Base-by-base conservation (phyloP, 2,329 filamentous ascomycete genomes). In the Alternaria burnsii region DNA sequence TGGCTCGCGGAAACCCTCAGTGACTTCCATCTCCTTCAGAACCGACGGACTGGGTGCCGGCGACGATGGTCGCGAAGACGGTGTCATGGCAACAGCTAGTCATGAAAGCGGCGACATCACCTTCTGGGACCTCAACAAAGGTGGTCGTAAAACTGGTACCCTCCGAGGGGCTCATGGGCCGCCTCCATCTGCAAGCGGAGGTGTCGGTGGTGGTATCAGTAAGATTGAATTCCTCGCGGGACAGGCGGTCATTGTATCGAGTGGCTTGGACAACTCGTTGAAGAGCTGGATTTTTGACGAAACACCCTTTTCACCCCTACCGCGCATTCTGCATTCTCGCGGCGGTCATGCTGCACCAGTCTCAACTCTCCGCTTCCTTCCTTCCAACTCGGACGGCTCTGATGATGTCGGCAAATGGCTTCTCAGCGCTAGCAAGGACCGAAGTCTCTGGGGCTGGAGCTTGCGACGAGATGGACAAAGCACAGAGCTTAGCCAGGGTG, bases 221-320 rank as follows among this genome's bases (percentile, higher is more conserved):
- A 94, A 91, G 74, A 83, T 97, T 20, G 92, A 97, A 71, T 99
- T 99, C 71, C 83, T 99, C 11, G 83, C 89, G 16, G 94, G 94
- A 0, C 96, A 99, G 76, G 91, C 93, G 5, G 90, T 98, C 3
- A 86, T 99, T 42, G 84, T 98, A 28, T 97, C 93, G 10, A 95
- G 93, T 66, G 96, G 95, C 5, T 85, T 91, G 48, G 95, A 99
- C 77, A 99, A 99, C 79, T 92, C 94, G 10, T 82, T 99, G 60
- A 96, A 94, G 76, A 94, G 93, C 5, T 97, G 94, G 94, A 95
- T 98, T 62, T 97, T 97, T 70, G 94, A 98, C 72, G 90, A 96
- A 76, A 90, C 89, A 0, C 94, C 94, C 0, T 97, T 97, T 76
- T 95, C 92, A 0, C 89, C 94, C 0, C 85, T 94, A 11, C 95